Evolutionary conservation across 352 stramenopile genomes (phyloP).

Genomic region (Phytophthora syringae): DNA sequence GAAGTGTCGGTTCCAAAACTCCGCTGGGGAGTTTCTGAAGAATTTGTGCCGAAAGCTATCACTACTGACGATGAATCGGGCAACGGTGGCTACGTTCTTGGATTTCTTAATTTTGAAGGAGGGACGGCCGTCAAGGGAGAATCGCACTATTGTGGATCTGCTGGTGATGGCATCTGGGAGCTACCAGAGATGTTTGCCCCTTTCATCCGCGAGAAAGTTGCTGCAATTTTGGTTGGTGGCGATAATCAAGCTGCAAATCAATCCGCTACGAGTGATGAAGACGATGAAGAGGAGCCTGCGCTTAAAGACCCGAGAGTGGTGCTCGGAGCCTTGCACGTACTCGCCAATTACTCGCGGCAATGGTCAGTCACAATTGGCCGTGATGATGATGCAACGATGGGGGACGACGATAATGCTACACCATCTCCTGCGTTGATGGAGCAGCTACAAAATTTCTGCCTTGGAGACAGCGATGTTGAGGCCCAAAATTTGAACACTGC

Average conservation of each 20-base stretch:
- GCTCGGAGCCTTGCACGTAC: slow-evolving; percentile 51
- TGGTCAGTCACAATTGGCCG: slow-evolving; percentile 36
- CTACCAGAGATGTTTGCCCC: slow-evolving; percentile 57
- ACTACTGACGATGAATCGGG: slow-evolving; percentile 68
- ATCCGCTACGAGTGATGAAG: slow-evolving; percentile 28
- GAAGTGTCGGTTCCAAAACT: slow-evolving; percentile 81
- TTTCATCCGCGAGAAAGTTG: slow-evolving; percentile 60
- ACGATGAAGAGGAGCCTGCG: slow-evolving; percentile 42
- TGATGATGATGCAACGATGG: slow-evolving; percentile 21
- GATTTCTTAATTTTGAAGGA: slow-evolving; percentile 46
- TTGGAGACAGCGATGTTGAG: slow-evolving; percentile 37
- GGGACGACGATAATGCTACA: slow-evolving; percentile 25
- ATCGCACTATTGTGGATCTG: slow-evolving; percentile 62
- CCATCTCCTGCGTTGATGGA: slow-evolving; percentile 44
- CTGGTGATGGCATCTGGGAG: slow-evolving; percentile 57
- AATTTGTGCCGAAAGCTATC: slow-evolving; percentile 84
- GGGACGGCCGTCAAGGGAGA: slow-evolving; percentile 43
- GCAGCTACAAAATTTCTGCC: slow-evolving; percentile 61
- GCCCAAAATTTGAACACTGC: slow-evolving; percentile 31
- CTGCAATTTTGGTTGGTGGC: slow-evolving; percentile 47
- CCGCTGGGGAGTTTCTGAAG: slow-evolving; percentile 79
- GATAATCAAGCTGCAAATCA: slow-evolving; percentile 4
- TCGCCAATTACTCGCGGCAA: slow-evolving; percentile 63
- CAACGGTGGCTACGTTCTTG: slow-evolving; percentile 42
- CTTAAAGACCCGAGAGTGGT: slow-evolving; percentile 55